Conservation (phyloP, 2,329 filamentous ascomycete genomes). For the Ascocoryne sarcoides region DNA sequence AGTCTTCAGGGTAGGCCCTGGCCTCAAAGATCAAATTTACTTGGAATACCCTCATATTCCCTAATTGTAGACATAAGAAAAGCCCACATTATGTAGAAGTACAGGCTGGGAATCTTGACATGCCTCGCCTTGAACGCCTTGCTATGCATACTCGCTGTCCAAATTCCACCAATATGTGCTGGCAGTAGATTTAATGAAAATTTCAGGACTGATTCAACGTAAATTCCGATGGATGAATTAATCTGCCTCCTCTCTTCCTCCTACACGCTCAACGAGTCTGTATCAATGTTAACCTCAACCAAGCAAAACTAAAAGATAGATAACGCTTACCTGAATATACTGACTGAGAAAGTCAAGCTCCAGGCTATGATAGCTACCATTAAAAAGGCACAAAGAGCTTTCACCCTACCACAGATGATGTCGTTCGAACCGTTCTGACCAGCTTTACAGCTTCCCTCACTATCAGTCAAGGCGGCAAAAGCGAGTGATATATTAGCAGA, state of each 20-base stretch:
- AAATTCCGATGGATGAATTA: too few species aligned
- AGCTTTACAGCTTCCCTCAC: constrained; percentile 47
- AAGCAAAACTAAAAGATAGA: neutral
- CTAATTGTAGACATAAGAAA: too few species aligned
- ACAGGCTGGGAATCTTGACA: neutral
- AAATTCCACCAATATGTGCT: neutral
- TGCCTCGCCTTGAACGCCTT: neutral
- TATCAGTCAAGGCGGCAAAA: constrained; percentile 68
- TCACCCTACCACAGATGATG: constrained; percentile 52
- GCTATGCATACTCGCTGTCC: neutral
- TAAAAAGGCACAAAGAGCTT: constrained; percentile 68
- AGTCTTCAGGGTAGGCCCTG: too few species aligned
- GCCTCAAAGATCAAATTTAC: too few species aligned
- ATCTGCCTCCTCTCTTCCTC: constrained; percentile 40
- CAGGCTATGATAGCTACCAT: constrained; percentile 79
- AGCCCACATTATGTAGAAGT: neutral
- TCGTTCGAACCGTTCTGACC: constrained; percentile 30
- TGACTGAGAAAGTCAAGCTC: constrained; percentile 83
- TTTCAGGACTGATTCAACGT: too few species aligned
- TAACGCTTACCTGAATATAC: constrained; percentile 54
- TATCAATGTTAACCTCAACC: constrained; percentile 21
- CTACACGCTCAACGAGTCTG: constrained; percentile 50
- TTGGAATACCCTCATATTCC: too few species aligned
- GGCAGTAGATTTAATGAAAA: too few species aligned
- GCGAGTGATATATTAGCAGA: constrained; percentile 86